These are phyloP conservation scores for Gaeumannomyces tritici DNA, from an alignment of 2,329 filamentous ascomycete species.

Conservation along the genomic window DNA sequence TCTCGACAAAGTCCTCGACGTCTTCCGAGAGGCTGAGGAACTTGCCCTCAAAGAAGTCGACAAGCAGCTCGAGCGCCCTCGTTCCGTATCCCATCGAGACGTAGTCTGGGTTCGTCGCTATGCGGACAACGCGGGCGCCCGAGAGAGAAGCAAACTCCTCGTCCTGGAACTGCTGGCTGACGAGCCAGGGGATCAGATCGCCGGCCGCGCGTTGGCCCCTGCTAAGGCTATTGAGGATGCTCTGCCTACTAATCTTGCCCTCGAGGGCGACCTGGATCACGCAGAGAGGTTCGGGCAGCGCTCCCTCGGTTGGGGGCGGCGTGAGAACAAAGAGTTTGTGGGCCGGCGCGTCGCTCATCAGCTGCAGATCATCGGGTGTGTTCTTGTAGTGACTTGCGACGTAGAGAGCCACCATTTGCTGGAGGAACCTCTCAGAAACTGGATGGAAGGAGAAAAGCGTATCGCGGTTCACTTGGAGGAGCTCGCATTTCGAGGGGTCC, in stretches of 20 bases:
- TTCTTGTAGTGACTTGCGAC: slow-evolving; percentile 98
- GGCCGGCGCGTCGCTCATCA: slow-evolving; percentile 95
- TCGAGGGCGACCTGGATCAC: slow-evolving; percentile 92
- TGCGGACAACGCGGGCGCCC: slow-evolving; percentile 83
- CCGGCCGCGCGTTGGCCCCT: slow-evolving; percentile 82
- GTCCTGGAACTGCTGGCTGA: slow-evolving; percentile 97
- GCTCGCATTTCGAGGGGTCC: slow-evolving; percentile 82
- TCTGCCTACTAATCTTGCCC: slow-evolving; percentile 88
- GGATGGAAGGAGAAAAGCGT: slow-evolving; percentile 97
- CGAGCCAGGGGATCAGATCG: slow-evolving; percentile 93
- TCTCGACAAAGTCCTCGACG: slow-evolving; percentile 40
- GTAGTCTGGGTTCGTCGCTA: slow-evolving; percentile 94
- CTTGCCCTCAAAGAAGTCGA: slow-evolving; percentile 91
- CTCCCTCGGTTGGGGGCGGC: slow-evolving; percentile 69
- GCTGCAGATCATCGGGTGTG: slow-evolving; percentile 91
- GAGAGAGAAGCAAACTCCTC: slow-evolving; percentile 92
- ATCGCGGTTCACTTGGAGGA: slow-evolving; percentile 90
- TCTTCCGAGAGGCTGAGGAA: slow-evolving; percentile 77
- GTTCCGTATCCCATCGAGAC: slow-evolving; percentile 87
- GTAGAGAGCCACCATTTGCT: slow-evolving; percentile 96
- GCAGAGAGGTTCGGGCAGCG: slow-evolving; percentile 84
- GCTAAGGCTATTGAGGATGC: slow-evolving; percentile 80
- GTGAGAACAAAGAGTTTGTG: slow-evolving; percentile 95
- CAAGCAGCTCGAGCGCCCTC: slow-evolving; percentile 75
- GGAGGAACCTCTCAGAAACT: slow-evolving; percentile 91